Conservation (phyloP, 257 asterid species). For the Nicotiana noctiflora region DNA sequence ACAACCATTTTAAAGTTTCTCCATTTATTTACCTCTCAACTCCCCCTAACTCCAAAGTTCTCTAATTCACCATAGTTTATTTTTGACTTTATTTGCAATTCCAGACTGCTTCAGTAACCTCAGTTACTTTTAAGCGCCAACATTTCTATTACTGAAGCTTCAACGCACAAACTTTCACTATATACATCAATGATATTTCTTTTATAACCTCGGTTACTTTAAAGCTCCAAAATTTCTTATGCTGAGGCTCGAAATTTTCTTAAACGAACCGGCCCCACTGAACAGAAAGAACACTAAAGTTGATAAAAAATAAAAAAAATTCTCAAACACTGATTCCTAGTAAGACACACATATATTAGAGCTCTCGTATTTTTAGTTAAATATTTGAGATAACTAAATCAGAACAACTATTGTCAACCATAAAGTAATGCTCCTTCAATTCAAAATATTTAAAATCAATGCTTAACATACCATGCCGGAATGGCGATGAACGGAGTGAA, state of each 20-base stretch:
- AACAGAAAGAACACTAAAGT: background rate
- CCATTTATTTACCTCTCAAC: background rate
- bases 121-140: background rate
- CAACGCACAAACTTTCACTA: background rate
- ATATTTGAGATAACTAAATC: background rate
- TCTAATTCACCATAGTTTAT: background rate
- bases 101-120: background rate
- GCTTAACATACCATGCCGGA: conserved; percentile 61
- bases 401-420: background rate
- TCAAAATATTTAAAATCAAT: background rate
- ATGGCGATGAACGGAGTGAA: conserved; percentile 88
- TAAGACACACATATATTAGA: background rate
- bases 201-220: background rate
- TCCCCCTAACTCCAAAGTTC: background rate
- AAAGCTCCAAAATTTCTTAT: background rate
- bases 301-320: background rate
- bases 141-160: background rate
- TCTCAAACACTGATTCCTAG: background rate
- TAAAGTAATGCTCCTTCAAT: background rate
- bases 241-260: background rate
- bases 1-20: background rate
- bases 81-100: background rate
- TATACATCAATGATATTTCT: background rate
- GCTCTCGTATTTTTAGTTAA: background rate
- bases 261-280: background rate